Evolutionary conservation across 306 rosid species (phyloP).

Genomic region (Vicia faba): DNA sequence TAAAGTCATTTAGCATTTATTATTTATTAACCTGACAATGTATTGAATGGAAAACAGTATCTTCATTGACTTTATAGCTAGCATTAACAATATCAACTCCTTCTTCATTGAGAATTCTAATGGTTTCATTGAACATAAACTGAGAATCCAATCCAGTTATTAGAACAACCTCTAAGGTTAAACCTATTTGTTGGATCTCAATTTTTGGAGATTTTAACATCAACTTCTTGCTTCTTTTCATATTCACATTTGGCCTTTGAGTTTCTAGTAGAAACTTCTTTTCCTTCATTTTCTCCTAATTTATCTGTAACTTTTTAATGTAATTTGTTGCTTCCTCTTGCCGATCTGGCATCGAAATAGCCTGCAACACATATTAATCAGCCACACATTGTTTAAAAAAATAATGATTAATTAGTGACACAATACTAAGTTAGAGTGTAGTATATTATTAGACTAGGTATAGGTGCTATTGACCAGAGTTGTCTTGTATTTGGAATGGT

Average conservation of each 20-base stretch:
- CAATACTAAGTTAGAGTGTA: too few relatives aligned
- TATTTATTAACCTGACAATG: conserved; percentile 51
- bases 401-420: neutral
- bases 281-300: conserved; percentile 65
- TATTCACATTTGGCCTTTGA: too few relatives aligned
- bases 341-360: conserved; percentile 53
- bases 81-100: conserved; percentile 68
- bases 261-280: conserved; percentile 48
- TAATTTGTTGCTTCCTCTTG: conserved; percentile 63
- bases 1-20: neutral
- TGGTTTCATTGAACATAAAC: conserved; percentile 51
- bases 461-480: too few relatives aligned
- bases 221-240: too few relatives aligned
- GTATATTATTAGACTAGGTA: too few relatives aligned
- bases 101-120: conserved; percentile 62
- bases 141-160: conserved; percentile 58
- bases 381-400: too few relatives aligned
- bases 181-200: conserved; percentile 60
- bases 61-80: conserved; percentile 48
- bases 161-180: conserved; percentile 53
- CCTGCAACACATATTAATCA: conserved; percentile 26
- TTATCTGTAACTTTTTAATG: conserved; percentile 60
- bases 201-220: conserved; percentile 48
- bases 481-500: too few relatives aligned
- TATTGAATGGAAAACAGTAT: conserved; percentile 56